phyloP scores from a whole-genome alignment of 345 rosid species.

The Sapria himalayana region DNA sequence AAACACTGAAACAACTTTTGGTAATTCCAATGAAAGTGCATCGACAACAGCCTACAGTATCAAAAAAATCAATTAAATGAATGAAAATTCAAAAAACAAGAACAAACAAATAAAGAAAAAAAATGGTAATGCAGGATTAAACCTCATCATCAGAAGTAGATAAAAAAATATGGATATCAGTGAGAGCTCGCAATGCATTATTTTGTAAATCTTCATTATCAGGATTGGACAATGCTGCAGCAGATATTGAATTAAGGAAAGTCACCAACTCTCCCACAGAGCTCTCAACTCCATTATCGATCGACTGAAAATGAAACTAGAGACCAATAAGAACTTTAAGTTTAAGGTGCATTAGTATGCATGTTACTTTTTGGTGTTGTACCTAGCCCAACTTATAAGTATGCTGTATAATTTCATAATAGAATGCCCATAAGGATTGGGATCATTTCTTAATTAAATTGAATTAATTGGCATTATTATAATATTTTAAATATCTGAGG shows the following conservation, averaged over 20 bases:
- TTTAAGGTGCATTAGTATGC: too few species aligned
- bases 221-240: conserved; percentile 12
- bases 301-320: conserved; percentile 11
- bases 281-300: conserved; percentile 27
- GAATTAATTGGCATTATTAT: too few species aligned
- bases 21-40: conserved; percentile 54
- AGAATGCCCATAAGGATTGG: too few species aligned
- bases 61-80: neutral
- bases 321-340: too few species aligned
- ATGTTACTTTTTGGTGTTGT: too few species aligned
- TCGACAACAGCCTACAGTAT: conserved; percentile 34
- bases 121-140: neutral
- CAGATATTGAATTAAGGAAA: conserved; percentile 27
- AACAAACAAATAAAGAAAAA: neutral
- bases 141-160: conserved; percentile 46
- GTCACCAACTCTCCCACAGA: conserved; percentile 22
- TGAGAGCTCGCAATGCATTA: conserved; percentile 24
- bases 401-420: too few species aligned
- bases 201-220: conserved; percentile 15
- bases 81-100: neutral
- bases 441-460: too few species aligned
- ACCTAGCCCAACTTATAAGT: neutral
- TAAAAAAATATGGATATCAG: conserved; percentile 15
- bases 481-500: too few species aligned
- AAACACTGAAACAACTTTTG: conserved; percentile 43